Conservation (phyloP, 768 basidiomycete species). For the Lyophyllum decastes region DNA sequence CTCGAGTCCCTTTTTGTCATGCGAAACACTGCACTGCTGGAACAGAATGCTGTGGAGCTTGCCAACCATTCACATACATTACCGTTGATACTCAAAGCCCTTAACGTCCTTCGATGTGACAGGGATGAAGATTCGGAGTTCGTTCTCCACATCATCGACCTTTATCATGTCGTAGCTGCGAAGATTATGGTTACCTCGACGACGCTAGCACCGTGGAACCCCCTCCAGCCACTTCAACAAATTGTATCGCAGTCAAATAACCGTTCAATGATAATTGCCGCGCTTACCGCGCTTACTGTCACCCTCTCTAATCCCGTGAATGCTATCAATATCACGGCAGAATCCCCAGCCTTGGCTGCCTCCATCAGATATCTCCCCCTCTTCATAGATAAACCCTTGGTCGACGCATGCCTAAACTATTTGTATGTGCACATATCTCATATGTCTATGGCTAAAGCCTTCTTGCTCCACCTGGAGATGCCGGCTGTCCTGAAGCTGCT, state of each 20-base stretch:
- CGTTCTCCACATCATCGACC: conserved; percentile 68
- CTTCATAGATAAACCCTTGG: conserved; percentile 64
- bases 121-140: conserved; percentile 75
- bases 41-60: conserved; percentile 66
- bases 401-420: conserved; percentile 74
- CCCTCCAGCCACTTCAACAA: conserved; percentile 56
- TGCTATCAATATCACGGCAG: conserved; percentile 47
- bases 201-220: conserved; percentile 39
- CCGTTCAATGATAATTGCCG: conserved; percentile 72
- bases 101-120: conserved; percentile 60
- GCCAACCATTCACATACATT: conserved; percentile 60
- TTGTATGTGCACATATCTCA: conserved; percentile 76
- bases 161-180: conserved; percentile 64
- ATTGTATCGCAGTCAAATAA: conserved; percentile 64
- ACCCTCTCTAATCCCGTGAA: conserved; percentile 67
- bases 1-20: conserved; percentile 83
- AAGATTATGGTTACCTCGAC: conserved; percentile 37
- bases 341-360: conserved; percentile 61
- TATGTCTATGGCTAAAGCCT: conserved; percentile 74
- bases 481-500: conserved; percentile 68
- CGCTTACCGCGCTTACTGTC: conserved; percentile 59
- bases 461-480: conserved; percentile 72
- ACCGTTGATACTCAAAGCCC: conserved; percentile 62
- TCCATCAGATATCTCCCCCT: conserved; percentile 75
- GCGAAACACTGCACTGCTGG: conserved; percentile 79